phyloP scores from a whole-genome alignment of 2,329 filamentous ascomycete genomes.

The Pseudohalonectria lignicola region DNA sequence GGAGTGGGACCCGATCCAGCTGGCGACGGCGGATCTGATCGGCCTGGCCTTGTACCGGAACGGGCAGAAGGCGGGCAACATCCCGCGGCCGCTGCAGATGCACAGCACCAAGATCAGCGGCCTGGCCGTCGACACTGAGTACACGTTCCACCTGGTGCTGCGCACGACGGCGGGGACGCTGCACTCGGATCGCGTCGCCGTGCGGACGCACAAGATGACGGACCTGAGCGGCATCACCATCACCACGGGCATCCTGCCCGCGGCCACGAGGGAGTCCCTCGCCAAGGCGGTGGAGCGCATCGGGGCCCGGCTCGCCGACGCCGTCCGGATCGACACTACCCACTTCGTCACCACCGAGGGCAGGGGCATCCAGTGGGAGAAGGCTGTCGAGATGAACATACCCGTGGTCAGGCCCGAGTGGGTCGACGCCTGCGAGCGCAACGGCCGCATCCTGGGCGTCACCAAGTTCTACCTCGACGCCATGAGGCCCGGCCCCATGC shows the following conservation, averaged over 20 bases:
- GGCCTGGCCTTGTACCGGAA: constrained; percentile 90
- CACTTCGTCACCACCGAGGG: constrained; percentile 97
- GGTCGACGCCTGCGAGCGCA: constrained; percentile 92
- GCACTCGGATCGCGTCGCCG: constrained; percentile 69
- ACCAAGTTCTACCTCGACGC: constrained; percentile 95
- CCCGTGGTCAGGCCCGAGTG: constrained; percentile 94
- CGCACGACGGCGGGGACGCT: constrained; percentile 84
- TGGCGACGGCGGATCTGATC: constrained; percentile 84
- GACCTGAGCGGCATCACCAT: constrained; percentile 93
- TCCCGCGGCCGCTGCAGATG: constrained; percentile 77
- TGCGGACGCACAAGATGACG: constrained; percentile 97
- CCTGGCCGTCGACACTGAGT: constrained; percentile 91
- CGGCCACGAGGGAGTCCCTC: constrained; percentile 60
- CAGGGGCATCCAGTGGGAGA: constrained; percentile 83
- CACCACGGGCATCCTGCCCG: constrained; percentile 76
- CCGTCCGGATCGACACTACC: constrained; percentile 90
- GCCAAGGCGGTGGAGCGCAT: constrained; percentile 71
- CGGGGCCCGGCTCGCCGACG: constrained; percentile 82
- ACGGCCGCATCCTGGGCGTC: constrained; percentile 85
- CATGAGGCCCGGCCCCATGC: constrained; percentile 30
- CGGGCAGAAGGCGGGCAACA: constrained; percentile 90
- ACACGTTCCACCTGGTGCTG: constrained; percentile 86
- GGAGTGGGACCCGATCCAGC: constrained; percentile 91
- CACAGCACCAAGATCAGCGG: constrained; percentile 95
- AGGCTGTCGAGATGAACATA: constrained; percentile 95